These are phyloP conservation scores for Beauveria brongniartii DNA, from an alignment of 2,329 filamentous ascomycete genomes.

Conservation along the genomic window DNA sequence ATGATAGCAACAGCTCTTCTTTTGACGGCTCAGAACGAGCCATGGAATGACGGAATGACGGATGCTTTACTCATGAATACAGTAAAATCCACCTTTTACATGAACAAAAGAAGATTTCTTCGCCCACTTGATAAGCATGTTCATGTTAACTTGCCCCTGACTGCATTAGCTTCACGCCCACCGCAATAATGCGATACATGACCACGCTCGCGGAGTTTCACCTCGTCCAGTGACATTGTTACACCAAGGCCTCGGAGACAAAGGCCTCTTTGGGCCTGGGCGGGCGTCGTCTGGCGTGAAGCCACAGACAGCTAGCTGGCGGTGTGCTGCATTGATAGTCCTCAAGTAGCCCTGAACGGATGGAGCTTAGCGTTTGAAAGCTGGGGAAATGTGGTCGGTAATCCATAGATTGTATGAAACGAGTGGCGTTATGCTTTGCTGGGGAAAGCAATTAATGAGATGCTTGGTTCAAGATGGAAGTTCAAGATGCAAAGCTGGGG, in stretches of 20 bases:
- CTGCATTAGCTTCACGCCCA: no score
- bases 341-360: not conserved
- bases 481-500: no score
- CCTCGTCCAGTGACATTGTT: not conserved
- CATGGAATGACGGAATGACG: slow-evolving; percentile 3
- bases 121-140: no score
- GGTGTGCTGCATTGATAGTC: not conserved
- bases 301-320: not conserved
- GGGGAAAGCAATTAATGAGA: not conserved
- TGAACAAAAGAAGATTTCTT: no score
- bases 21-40: not conserved
- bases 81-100: not conserved
- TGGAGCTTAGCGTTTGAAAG: no score
- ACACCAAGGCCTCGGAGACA: not conserved
- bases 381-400: not conserved
- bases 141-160: no score
- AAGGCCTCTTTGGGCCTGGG: not conserved
- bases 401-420: not conserved
- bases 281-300: not conserved
- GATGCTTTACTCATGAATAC: not conserved
- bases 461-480: no score
- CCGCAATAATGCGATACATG: no score
- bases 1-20: not conserved
- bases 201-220: not conserved
- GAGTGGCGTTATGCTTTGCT: not conserved